Evolutionary conservation across 805 yeast genomes (phyloP).

Genomic region (Metschnikowia gelsemii): DNA sequence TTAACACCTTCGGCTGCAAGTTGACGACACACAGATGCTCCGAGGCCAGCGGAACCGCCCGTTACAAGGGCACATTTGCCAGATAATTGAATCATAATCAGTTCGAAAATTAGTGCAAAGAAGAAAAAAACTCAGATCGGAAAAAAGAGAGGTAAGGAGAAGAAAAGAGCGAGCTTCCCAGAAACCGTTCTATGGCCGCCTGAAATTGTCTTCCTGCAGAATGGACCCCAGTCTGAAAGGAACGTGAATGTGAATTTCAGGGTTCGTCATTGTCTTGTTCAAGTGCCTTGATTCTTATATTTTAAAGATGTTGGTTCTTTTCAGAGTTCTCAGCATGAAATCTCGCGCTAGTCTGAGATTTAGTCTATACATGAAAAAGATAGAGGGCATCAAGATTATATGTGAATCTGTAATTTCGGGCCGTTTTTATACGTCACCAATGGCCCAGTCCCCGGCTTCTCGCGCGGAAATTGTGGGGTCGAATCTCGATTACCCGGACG

Average conservation of each 20-base stretch:
- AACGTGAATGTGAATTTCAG: background rate
- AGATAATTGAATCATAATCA: conserved; percentile 16
- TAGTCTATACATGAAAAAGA: background rate
- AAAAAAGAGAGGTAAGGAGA: too few relatives aligned
- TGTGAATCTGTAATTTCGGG: too few relatives aligned
- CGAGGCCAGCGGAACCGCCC: conserved; percentile 30
- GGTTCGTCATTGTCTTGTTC: too few relatives aligned
- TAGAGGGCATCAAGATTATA: background rate
- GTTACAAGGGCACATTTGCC: conserved; percentile 30
- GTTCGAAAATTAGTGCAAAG: too few relatives aligned
- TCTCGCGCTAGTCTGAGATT: background rate
- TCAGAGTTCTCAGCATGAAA: background rate
- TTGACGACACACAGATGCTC: conserved; percentile 32
- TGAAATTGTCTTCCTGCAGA: too few relatives aligned
- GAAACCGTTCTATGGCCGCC: too few relatives aligned
- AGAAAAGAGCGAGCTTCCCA: too few relatives aligned
- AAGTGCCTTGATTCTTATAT: background rate
- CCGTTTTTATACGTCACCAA: too few relatives aligned
- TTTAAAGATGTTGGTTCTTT: background rate
- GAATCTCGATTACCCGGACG: too few relatives aligned
- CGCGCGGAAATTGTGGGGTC: too few relatives aligned
- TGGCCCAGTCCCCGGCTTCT: too few relatives aligned
- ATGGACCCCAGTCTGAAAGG: background rate
- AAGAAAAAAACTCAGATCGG: too few relatives aligned
- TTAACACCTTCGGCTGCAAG: conserved; percentile 36